Evolutionary conservation across 2,329 filamentous ascomycete species (phyloP), one percentile per base, ranked within the genome.

Genomic region (Arthrobotrys entomopaga): DNA sequence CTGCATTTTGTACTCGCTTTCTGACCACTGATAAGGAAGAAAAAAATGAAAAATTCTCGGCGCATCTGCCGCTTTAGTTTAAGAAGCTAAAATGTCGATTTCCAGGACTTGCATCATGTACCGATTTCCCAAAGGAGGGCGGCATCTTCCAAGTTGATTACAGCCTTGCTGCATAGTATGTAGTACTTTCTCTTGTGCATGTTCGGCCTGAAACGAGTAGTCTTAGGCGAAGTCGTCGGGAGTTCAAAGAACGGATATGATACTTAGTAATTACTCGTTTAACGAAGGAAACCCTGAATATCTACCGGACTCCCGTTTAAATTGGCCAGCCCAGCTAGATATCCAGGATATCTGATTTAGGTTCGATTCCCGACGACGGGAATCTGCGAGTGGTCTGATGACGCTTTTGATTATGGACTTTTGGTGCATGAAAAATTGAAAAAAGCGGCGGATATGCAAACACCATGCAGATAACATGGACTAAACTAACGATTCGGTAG

Each of bases 11-110:
- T 57, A n/a, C 26, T 34, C 24, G 50, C 10, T 53, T 60, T 20
- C 40, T 38, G 60, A 34, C 54, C 56, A 67, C 56, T 29, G 65
- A 60, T 67, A 61, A 67, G 48, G 54, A 29, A 49, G 22, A 34
- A 40, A 24, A 57, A 43, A 29, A 49, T n/a, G 22, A 40, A 24
- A 57, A 43, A 15, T 22, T 22, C 53, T 57, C 53, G 13, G 38
- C 19, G 15, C n/a, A 43, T 57, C 29, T 43, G 38, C 53, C 53
- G 29, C 8, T 57, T 57, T 57, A 4, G 56, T 48, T 20, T 42
- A 16, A 8, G 34, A 19, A 19, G 24, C 34, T 42, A 58, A 40
- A 29, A 40, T n/a, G 6, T 20, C 29, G 29, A 34, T 10, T 34
- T 34, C 29, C 29, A 34, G 34, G n/a, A n/a, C 26, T 8, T 24